Evolutionary conservation across 345 rosid genomes (phyloP), one percentile per base, ranked within the genome.

Genomic region (Rhodamnia rubescens): DNA sequence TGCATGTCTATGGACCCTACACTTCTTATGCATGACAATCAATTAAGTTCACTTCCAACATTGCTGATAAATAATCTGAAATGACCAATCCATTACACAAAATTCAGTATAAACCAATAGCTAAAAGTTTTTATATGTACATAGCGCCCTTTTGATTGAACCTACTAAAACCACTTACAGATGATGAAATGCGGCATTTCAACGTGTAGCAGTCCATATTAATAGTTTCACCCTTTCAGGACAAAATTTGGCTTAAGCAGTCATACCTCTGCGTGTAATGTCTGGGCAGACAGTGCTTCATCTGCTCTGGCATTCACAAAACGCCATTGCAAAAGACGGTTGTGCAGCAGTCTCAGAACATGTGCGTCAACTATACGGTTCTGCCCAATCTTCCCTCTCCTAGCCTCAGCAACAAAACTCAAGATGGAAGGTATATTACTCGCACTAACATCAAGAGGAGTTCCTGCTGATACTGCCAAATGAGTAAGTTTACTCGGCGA

Each of bases 351-450:
- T 89, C 95, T 95, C 90, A 94, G 86, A 88, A 88, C 54, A 87
- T 96, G 98, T 84, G 94, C 95, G 88, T 97, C 95, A 69, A 81
- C 87, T 80, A 92, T 88, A 84, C 91, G 89, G 78, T 88, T 91
- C 88, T 93, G 98, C 80, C 97, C 97, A 82, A 93, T 86, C 90
- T 85, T 94, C 54, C 92, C 95, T 84, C 95, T 91, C 91, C 93
- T 90, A 64, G 95, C 89, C 89, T 98, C 98, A 88, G 94, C 97
- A 83, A 95, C 92, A 89, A 95, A 96, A 88, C 97, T 94, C 91
- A 94, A 91, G 88, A 96, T 90, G 0, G 99, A 92, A 51, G 95
- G 93, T 11, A 93, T 90, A 58, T 83, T 89, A 82, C 87, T 87
- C 87, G 86, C 85, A 53, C 61, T 40, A 85, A 87, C 91, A 89